Percentiles rank a stretch among this genome's conserved stretches.
phyloP scores from a whole-genome alignment of 179 eudicot species.

The Camellia oleifera region DNA sequence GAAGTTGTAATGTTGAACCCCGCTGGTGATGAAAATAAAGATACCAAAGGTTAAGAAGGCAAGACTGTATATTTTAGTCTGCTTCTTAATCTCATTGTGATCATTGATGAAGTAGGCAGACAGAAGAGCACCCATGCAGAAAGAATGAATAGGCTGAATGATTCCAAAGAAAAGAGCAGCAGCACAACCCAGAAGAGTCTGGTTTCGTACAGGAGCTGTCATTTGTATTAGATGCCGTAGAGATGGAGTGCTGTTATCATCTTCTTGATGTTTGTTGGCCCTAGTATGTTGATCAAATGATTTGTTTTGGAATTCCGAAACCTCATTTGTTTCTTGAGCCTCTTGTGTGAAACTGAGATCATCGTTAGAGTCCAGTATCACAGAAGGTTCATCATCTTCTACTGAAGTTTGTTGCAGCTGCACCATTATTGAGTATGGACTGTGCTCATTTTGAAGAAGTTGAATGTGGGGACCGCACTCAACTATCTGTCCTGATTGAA shows the following conservation, averaged over 20 bases:
- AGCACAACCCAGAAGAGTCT: constrained; percentile 35
- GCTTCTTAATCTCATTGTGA: constrained; percentile 23
- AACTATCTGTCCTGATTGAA: background rate
- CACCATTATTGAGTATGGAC: background rate
- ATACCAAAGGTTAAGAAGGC: constrained; percentile 27
- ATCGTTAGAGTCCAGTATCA: constrained; percentile 22
- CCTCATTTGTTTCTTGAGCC: background rate
- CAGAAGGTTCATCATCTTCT: constrained; percentile 16
- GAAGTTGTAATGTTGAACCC: constrained; percentile 42
- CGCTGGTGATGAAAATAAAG: constrained; percentile 30
- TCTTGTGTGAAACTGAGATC: constrained; percentile 18
- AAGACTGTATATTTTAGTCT: constrained; percentile 23
- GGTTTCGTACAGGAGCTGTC: constrained; percentile 49
- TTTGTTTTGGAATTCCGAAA: background rate
- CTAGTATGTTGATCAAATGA: background rate
- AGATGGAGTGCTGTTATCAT: constrained; percentile 14
- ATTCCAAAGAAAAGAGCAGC: constrained; percentile 38
- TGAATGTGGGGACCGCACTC: background rate
- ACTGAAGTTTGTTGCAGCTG: constrained; percentile 15
- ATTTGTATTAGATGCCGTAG: constrained; percentile 32
- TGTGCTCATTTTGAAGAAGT: background rate
- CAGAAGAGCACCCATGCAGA: constrained; percentile 42
- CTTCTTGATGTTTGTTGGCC: background rate
- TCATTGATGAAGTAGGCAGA: constrained; percentile 29
- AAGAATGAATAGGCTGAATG: constrained; percentile 34